Conservation (phyloP, 2,329 filamentous ascomycete species). For the Microsporum ferrugineum region DNA sequence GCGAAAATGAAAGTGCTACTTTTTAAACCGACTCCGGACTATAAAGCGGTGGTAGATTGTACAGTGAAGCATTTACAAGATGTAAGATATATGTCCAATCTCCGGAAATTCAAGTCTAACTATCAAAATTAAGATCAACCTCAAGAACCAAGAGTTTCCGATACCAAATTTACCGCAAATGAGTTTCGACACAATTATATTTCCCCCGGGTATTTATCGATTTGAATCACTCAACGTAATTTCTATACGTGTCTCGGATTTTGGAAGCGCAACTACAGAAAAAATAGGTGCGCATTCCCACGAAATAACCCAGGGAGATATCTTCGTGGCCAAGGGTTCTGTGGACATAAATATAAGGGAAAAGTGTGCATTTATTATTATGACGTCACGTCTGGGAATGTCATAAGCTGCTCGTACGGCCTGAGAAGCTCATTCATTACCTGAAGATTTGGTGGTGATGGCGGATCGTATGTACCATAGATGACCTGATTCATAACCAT, state of each 20-base stretch:
- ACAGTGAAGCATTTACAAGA: no score
- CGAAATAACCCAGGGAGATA: background rate
- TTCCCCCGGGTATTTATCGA: background rate
- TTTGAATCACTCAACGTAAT: constrained; percentile 3
- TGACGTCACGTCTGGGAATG: background rate
- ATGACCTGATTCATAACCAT: background rate
- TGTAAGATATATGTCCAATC: no score
- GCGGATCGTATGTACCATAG: background rate
- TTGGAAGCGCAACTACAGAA: background rate
- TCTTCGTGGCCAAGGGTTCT: background rate
- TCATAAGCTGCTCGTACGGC: background rate
- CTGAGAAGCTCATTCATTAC: no score
- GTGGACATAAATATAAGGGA: background rate
- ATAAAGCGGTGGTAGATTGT: no score
- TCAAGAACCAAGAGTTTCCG: background rate
- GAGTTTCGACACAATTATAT: no score
- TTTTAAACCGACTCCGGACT: no score
- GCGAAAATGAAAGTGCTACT: no score
- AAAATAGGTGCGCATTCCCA: background rate
- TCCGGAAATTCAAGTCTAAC: no score
- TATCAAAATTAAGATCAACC: background rate
- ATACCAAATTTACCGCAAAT: background rate
- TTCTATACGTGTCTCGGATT: background rate
- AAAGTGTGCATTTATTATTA: background rate
- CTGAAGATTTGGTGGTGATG: background rate